Evolutionary conservation across 1,284 basidiomycete species (phyloP).

Genomic region (Puccinia hordei): DNA sequence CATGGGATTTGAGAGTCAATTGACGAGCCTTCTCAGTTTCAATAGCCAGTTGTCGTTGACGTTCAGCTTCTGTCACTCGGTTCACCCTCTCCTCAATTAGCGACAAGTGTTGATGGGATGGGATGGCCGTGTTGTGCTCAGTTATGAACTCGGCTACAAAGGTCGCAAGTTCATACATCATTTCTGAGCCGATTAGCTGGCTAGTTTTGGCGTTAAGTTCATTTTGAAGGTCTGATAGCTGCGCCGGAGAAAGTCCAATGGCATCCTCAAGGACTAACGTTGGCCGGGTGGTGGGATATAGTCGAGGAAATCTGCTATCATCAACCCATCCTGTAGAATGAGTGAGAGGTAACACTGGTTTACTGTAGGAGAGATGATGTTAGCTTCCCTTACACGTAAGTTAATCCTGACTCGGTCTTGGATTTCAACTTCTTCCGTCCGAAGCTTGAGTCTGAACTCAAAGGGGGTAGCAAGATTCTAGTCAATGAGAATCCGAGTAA

Average conservation of each 20-base stretch:
- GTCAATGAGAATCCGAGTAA: not conserved
- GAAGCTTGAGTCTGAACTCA: slow-evolving; percentile 41
- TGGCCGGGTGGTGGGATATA: slow-evolving; percentile 33
- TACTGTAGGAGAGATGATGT: not conserved
- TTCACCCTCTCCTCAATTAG: slow-evolving; percentile 41
- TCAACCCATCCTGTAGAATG: not conserved
- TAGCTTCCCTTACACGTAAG: slow-evolving; percentile 37
- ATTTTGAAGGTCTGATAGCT: slow-evolving; percentile 22
- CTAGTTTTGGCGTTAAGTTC: slow-evolving; percentile 54
- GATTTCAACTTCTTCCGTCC: slow-evolving; percentile 44
- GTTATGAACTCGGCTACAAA: slow-evolving; percentile 40
- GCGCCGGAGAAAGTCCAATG: slow-evolving; percentile 23
- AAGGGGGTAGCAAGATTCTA: slow-evolving; percentile 45
- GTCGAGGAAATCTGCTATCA: slow-evolving; percentile 27
- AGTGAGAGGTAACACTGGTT: not conserved
- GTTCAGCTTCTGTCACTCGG: slow-evolving; percentile 37
- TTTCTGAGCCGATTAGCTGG: slow-evolving; percentile 57
- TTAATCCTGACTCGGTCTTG: slow-evolving; percentile 37
- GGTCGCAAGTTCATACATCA: slow-evolving; percentile 59
- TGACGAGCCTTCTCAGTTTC: slow-evolving; percentile 41
- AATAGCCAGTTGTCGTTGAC: slow-evolving; percentile 27
- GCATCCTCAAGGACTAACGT: slow-evolving; percentile 42
- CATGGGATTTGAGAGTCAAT: slow-evolving; percentile 26
- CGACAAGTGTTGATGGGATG: not conserved
- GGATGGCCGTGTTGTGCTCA: slow-evolving; percentile 26